Evolutionary conservation across 208 protist genomes (phyloP), one percentile per base, ranked within the genome.

Genomic region (Phytomonas serpens): DNA sequence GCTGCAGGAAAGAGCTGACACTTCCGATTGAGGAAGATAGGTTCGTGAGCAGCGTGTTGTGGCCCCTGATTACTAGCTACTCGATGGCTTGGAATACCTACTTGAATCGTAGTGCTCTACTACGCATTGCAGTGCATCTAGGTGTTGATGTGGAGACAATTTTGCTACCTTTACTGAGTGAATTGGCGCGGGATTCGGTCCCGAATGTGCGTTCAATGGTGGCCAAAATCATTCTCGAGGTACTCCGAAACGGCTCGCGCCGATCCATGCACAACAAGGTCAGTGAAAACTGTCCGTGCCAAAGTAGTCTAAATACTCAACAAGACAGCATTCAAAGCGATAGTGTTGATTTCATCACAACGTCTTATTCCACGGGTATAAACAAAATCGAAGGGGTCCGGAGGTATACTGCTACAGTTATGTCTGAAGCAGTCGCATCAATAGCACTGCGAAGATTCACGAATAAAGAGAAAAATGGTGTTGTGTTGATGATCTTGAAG

Each of bases 171-270:
- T 69, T 95, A 0, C 73, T 95, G 4, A 80, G 92, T 61, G 75
- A 92, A 34, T 79, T 91, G 3, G 81, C 82, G 0, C 82, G 85
- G 27, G 90, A 95, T 68, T 66, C 75, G 7, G 86, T 95, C 31
- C 62, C 92, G 32, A 95, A 95, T 52, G 90, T 95, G 36, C 83
- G 90, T 13, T 75, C 93, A 40, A 79, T 89, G 27, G 90, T 93
- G 16, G 87, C 85, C 10, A 93, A 92, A 79, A 77, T 83, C 27
- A 77, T 92, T 34, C 77, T 75, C 36, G 77, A 81, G 40, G 78
- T 93, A 57, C 80, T 95, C 4, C 33, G 81, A 34, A 66, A 64
- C 62, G 71, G 73, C 76, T n/a, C 70, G 4, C 34, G 68, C 10
- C 47, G 47, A 57, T 6, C 47, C 19, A 57, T 27, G 16, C 47